A percentile compares a stretch with the other conserved stretches of the same genome.
Evolutionary conservation across 148 eudicot genomes (phyloP).

Genomic region (Cornus kousa): DNA sequence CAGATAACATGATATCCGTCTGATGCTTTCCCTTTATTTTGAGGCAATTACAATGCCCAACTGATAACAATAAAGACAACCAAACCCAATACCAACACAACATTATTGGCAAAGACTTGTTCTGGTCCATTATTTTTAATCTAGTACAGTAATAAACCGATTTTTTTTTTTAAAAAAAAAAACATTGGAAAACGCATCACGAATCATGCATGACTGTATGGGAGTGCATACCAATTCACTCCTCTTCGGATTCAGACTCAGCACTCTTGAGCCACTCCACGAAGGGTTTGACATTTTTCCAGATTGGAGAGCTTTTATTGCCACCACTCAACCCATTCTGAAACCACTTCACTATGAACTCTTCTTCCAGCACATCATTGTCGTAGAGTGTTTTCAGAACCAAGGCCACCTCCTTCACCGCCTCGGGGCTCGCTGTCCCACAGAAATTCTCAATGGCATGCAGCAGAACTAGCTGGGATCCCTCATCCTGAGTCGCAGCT

Average conservation of each 20-base stretch:
- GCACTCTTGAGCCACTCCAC: constrained; percentile 89
- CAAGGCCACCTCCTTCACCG: constrained; percentile 67
- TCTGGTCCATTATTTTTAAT: too few species aligned
- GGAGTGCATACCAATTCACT: constrained; percentile 21
- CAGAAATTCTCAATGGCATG: constrained; percentile 58
- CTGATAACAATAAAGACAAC: neutral
- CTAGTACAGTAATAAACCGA: too few species aligned
- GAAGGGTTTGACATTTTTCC: constrained; percentile 71
- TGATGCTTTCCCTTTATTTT: too few species aligned
- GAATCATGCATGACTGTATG: too few species aligned
- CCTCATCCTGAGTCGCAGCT: constrained; percentile 49
- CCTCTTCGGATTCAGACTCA: constrained; percentile 65
- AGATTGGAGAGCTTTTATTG: constrained; percentile 32
- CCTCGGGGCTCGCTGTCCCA: constrained; percentile 45
- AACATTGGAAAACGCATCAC: too few species aligned
- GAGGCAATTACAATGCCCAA: neutral
- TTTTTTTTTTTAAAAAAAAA: too few species aligned
- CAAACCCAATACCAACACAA: neutral
- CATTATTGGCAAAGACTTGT: neutral
- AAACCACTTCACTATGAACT: constrained; percentile 60
- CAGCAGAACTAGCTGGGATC: constrained; percentile 46
- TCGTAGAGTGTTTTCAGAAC: constrained; percentile 61
- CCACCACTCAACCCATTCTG: constrained; percentile 41
- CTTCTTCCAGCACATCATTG: constrained; percentile 65
- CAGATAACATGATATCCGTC: too few species aligned